A percentile compares a stretch with the other conserved stretches of the same genome.
Evolutionary conservation across 768 basidiomycete genomes (phyloP).

Genomic region (Trametes meyenii): DNA sequence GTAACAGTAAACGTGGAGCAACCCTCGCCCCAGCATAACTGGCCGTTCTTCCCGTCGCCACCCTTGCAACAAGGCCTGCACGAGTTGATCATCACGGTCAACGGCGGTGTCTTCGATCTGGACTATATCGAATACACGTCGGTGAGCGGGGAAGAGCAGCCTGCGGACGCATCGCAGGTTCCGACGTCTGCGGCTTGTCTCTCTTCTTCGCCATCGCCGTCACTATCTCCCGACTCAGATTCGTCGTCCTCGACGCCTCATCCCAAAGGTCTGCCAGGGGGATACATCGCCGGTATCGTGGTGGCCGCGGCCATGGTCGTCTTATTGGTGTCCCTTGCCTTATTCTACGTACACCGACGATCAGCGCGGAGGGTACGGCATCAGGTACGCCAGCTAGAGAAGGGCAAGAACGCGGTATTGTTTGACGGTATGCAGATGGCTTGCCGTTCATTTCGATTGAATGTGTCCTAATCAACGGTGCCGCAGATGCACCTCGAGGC

Average conservation of each 20-base stretch:
- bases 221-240: not conserved
- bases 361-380: constrained; percentile 11
- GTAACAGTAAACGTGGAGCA: not conserved
- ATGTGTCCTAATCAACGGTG: not conserved
- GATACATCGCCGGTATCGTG: constrained; percentile 18
- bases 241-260: not conserved
- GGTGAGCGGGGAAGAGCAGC: not conserved
- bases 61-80: constrained; percentile 14
- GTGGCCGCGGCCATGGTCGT: constrained; percentile 3
- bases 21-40: not conserved
- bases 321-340: not conserved
- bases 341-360: constrained; percentile 11
- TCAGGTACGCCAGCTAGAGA: constrained; percentile 8
- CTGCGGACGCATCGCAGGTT: constrained; percentile 1
- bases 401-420: constrained; percentile 10
- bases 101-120: constrained; percentile 12
- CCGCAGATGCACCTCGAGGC: constrained; percentile 1
- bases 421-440: constrained; percentile 1
- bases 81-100: constrained; percentile 15
- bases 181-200: not conserved
- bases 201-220: not conserved
- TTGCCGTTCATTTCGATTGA: too few species aligned
- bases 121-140: constrained; percentile 21
- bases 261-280: not conserved
- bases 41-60: constrained; percentile 18